Evolutionary conservation across 495 filamentous ascomycete species (phyloP).

Genomic region (Collariella sp.): DNA sequence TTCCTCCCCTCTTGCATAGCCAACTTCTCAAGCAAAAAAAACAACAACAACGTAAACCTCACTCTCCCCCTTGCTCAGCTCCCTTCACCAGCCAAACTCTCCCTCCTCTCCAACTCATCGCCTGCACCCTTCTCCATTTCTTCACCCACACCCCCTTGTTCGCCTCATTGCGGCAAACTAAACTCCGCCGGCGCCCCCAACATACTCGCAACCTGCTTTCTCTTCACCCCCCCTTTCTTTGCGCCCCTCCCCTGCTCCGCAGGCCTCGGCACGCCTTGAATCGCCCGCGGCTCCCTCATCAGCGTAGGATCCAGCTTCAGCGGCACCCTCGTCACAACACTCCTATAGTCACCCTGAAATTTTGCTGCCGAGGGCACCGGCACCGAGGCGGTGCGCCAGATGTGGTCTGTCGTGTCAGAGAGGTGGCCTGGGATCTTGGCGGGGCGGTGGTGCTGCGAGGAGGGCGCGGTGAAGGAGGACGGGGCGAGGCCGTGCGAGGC

Average conservation of each 20-base stretch:
- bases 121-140: too few relatives aligned
- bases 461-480: constrained; percentile 17
- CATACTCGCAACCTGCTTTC: constrained; percentile 71
- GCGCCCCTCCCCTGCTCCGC: constrained; percentile 51
- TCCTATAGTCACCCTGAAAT: constrained; percentile 58
- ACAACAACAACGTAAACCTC: too few relatives aligned
- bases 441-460: background rate
- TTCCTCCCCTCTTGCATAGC: too few relatives aligned
- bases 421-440: constrained; percentile 59
- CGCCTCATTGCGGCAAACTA: background rate
- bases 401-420: constrained; percentile 77
- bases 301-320: constrained; percentile 74
- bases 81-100: too few relatives aligned
- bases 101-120: too few relatives aligned
- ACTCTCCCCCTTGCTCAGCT: too few relatives aligned
- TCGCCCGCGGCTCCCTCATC: constrained; percentile 79
- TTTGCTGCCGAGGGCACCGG: constrained; percentile 64
- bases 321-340: constrained; percentile 52
- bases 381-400: constrained; percentile 84
- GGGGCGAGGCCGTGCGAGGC: constrained; percentile 37
- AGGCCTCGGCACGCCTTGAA: constrained; percentile 63
- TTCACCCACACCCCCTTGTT: background rate
- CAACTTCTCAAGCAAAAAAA: too few relatives aligned
- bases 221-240: constrained; percentile 45
- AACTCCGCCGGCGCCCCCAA: constrained; percentile 30